A percentile compares a stretch with the other conserved stretches of the same genome.
Conservation (phyloP, 2,329 filamentous ascomycete species). For the Arthrinium phaeospermum region DNA sequence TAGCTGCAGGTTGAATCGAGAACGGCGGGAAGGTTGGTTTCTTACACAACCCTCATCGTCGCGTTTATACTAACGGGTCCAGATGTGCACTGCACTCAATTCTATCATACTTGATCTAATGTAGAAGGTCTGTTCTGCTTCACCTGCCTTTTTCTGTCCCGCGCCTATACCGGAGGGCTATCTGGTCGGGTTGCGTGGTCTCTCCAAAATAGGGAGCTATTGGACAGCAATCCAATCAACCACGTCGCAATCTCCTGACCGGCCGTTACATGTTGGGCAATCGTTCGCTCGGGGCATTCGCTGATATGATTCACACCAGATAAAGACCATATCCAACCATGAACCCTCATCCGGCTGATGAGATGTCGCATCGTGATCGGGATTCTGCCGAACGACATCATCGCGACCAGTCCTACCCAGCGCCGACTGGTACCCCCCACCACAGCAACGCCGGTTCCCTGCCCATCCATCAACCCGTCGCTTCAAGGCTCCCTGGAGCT, state of each 20-base stretch:
- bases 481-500: conserved; percentile 76
- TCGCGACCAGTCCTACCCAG: conserved; percentile 68
- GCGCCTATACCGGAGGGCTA: conserved; percentile 2
- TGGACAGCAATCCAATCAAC: conserved; percentile 1
- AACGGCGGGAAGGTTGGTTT: not conserved
- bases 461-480: conserved; percentile 92
- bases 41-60: not conserved
- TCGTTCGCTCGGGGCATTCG: not conserved
- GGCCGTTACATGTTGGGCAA: not conserved
- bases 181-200: not conserved
- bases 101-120: conserved; percentile 19
- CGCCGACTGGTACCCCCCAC: conserved; percentile 63
- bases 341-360: conserved; percentile 48
- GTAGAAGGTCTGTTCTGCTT: conserved; percentile 19
- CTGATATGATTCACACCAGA: conserved; percentile 10
- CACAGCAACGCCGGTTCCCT: conserved; percentile 89
- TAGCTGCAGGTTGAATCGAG: not conserved
- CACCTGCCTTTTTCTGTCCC: not conserved
- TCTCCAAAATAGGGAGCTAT: not conserved
- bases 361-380: conserved; percentile 64
- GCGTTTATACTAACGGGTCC: not conserved
- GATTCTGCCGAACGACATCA: conserved; percentile 68
- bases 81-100: not conserved
- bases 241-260: not conserved
- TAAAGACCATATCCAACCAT: conserved; percentile 32